Percentiles rank a stretch among this genome's conserved stretches.
phyloP scores from a whole-genome alignment of 441 rosid species.

The Manihot esculenta region DNA sequence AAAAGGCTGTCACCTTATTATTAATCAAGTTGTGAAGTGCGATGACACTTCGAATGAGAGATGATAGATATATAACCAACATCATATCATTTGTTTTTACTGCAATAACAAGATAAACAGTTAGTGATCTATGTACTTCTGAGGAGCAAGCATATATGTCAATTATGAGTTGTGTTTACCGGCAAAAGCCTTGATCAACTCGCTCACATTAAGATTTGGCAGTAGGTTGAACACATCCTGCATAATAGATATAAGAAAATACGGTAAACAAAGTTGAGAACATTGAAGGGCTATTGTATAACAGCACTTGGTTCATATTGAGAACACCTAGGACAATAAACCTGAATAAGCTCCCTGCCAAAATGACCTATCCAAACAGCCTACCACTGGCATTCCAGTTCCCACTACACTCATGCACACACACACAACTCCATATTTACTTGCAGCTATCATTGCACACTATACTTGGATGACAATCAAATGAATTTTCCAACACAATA shows the following conservation, averaged over 20 bases:
- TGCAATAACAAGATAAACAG: constrained; percentile 25
- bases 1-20: constrained; percentile 39
- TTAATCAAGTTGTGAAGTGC: constrained; percentile 61
- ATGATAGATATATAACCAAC: constrained; percentile 58
- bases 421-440: not conserved
- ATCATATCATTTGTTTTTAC: constrained; percentile 69
- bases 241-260: not conserved
- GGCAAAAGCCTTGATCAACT: constrained; percentile 69
- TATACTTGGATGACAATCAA: not conserved
- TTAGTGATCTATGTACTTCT: constrained; percentile 39
- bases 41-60: constrained; percentile 55
- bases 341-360: not conserved
- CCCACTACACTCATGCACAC: not conserved
- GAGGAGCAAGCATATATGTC: not conserved
- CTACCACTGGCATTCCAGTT: not conserved
- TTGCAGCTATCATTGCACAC: not conserved
- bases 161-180: constrained; percentile 30
- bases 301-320: not conserved
- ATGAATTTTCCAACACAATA: not conserved
- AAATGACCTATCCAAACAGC: not conserved
- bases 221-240: constrained; percentile 74
- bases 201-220: constrained; percentile 66
- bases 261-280: not conserved
- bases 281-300: not conserved
- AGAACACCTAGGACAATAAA: no score